A percentile compares a stretch with the other conserved stretches of the same genome.
phyloP scores from a whole-genome alignment of 2,329 filamentous ascomycete genomes.

The Aureobasidium mangrovei region DNA sequence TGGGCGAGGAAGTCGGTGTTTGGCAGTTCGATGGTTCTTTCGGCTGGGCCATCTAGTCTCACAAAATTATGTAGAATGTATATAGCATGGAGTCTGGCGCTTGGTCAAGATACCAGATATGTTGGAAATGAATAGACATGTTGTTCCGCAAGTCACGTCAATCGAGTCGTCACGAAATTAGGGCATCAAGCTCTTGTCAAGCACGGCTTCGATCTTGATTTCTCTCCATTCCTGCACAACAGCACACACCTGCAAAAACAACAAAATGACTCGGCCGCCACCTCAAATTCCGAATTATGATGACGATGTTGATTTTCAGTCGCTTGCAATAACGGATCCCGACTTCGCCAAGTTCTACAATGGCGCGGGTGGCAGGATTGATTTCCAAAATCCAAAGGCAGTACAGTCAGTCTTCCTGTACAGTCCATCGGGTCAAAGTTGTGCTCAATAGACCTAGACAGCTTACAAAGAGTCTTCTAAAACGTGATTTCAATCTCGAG shows the following conservation, averaged over 20 bases:
- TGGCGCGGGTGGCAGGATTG: slow-evolving; percentile 49
- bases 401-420: slow-evolving; percentile 50
- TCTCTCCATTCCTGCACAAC: neutral
- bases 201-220: neutral
- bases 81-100: too few relatives aligned
- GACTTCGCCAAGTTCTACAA: slow-evolving; percentile 48
- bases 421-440: neutral
- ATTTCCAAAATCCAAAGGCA: slow-evolving; percentile 71
- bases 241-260: neutral
- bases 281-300: slow-evolving; percentile 37
- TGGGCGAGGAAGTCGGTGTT: slow-evolving; percentile 26
- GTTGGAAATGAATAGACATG: too few relatives aligned
- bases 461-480: slow-evolving; percentile 13
- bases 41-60: slow-evolving; percentile 22
- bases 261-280: slow-evolving; percentile 1
- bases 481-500: slow-evolving; percentile 8
- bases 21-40: slow-evolving; percentile 41
- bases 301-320: slow-evolving; percentile 52
- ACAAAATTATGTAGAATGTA: too few relatives aligned
- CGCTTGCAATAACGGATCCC: slow-evolving; percentile 49
- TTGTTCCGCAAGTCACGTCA: too few relatives aligned
- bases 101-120: too few relatives aligned
- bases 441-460: neutral
- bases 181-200: neutral
- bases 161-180: too few relatives aligned